A percentile compares a stretch with the other conserved stretches of the same genome.
These are phyloP conservation scores for Chamaenerion angustifolium DNA, from an alignment of 345 rosid species.

Conservation along the genomic window DNA sequence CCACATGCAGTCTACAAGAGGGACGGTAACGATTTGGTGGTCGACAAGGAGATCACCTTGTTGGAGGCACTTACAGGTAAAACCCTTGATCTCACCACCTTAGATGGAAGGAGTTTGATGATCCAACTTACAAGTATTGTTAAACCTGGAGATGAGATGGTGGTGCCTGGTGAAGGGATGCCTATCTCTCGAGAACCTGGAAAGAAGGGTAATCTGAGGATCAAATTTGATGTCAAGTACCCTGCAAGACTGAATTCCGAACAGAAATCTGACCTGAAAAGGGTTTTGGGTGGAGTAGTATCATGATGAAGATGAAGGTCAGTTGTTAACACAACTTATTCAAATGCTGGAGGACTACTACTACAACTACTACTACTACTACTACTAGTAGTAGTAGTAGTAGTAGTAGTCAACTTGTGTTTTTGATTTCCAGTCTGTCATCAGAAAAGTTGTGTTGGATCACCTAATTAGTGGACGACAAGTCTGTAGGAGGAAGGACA, in stretches of 20 bases:
- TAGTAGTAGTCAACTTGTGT: too few relatives aligned
- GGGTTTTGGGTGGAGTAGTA: conserved; percentile 50
- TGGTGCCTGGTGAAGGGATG: conserved; percentile 87
- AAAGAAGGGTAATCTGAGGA: conserved; percentile 63
- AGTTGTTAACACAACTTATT: too few relatives aligned
- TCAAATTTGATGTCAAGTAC: conserved; percentile 70
- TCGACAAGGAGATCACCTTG: conserved; percentile 56
- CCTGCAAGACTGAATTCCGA: conserved; percentile 64
- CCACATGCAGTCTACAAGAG: conserved; percentile 70
- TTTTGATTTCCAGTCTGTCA: too few relatives aligned
- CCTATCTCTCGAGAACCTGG: conserved; percentile 77
- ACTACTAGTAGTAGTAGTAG: too few relatives aligned
- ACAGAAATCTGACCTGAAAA: conserved; percentile 71
- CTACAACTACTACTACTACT: too few relatives aligned
- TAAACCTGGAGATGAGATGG: conserved; percentile 65
- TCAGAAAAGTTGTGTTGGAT: too few relatives aligned
- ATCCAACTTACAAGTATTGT: conserved; percentile 55
- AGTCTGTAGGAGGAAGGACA: too few relatives aligned
- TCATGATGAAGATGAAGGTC: too few relatives aligned
- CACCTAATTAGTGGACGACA: too few relatives aligned
- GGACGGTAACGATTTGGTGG: conserved; percentile 70
- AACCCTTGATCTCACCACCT: conserved; percentile 43
- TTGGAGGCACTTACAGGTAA: conserved; percentile 86
- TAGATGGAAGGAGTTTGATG: conserved; percentile 63
- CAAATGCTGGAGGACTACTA: too few relatives aligned